These are phyloP conservation scores for Penicillium sp. DNA, from an alignment of 2,329 filamentous ascomycete genomes.

Conservation along the genomic window DNA sequence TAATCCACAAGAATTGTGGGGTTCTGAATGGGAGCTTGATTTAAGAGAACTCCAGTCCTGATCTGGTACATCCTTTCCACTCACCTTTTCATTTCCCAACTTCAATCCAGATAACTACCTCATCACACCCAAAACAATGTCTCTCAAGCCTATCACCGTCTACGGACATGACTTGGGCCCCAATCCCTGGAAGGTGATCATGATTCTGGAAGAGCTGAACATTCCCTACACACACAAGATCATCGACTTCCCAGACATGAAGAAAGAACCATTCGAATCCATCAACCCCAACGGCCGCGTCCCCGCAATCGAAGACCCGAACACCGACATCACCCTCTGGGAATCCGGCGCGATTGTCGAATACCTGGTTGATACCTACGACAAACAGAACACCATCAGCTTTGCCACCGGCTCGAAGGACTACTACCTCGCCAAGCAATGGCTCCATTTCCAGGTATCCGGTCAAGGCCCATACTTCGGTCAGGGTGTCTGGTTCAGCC, in stretches of 20 bases:
- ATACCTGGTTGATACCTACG: conserved; percentile 47
- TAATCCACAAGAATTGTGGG: neutral
- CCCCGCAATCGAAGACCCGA: conserved; percentile 37
- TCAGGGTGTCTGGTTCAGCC: conserved; percentile 46
- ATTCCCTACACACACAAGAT: conserved; percentile 28
- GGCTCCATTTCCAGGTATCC: conserved; percentile 47
- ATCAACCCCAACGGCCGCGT: conserved; percentile 38
- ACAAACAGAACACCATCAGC: conserved; percentile 38
- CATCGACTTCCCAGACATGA: conserved; percentile 29
- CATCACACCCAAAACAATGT: conserved; percentile 11
- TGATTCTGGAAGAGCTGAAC: conserved; percentile 33
- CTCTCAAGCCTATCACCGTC: conserved; percentile 20
- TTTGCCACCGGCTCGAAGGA: conserved; percentile 36
- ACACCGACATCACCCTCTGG: conserved; percentile 42
- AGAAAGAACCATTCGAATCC: conserved; percentile 25
- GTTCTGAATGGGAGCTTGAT: neutral
- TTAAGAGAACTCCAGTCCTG: neutral
- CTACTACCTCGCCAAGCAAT: conserved; percentile 42
- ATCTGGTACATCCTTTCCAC: neutral
- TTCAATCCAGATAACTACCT: neutral
- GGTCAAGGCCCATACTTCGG: conserved; percentile 53
- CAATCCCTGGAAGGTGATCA: conserved; percentile 35
- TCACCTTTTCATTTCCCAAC: no score
- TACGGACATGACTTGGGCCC: conserved; percentile 25
- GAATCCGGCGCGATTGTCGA: conserved; percentile 47